Evolutionary conservation across 257 asterid genomes (phyloP).

Genomic region (Avicennia marina): DNA sequence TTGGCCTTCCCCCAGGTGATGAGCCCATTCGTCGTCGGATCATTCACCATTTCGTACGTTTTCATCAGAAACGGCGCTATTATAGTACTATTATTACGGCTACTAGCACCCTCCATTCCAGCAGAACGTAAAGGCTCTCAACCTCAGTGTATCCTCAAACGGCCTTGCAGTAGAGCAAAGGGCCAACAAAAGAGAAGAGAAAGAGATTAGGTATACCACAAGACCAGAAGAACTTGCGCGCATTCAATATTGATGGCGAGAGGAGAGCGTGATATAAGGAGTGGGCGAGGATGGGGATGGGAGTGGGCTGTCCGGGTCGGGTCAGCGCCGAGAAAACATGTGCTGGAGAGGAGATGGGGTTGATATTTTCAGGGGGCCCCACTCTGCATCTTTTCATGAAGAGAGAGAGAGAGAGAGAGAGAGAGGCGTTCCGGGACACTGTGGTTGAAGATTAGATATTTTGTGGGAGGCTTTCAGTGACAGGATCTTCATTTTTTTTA

Average conservation of each 20-base stretch:
- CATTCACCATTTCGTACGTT: slow-evolving; percentile 68
- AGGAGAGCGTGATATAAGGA: slow-evolving; percentile 25
- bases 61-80: slow-evolving; percentile 58
- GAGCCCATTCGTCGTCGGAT: slow-evolving; percentile 32
- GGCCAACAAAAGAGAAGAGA: neutral
- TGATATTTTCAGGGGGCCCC: too few species aligned
- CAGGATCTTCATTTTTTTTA: too few species aligned
- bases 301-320: slow-evolving; percentile 20
- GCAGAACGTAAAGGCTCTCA: too few species aligned
- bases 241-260: slow-evolving; percentile 24
- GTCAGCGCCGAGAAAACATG: slow-evolving; percentile 13
- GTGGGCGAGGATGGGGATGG: slow-evolving; percentile 17
- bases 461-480: too few species aligned
- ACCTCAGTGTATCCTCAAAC: too few species aligned
- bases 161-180: too few species aligned
- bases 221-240: neutral
- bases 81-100: neutral
- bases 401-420: too few species aligned
- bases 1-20: slow-evolving; percentile 46
- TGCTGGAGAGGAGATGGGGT: too few species aligned
- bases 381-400: too few species aligned
- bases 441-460: too few species aligned
- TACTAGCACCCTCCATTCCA: too few species aligned
- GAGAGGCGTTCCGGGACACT: too few species aligned
- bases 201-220: neutral